Conservation (phyloP, 106 monocot species). For the Acanthochlamys bracteata region DNA sequence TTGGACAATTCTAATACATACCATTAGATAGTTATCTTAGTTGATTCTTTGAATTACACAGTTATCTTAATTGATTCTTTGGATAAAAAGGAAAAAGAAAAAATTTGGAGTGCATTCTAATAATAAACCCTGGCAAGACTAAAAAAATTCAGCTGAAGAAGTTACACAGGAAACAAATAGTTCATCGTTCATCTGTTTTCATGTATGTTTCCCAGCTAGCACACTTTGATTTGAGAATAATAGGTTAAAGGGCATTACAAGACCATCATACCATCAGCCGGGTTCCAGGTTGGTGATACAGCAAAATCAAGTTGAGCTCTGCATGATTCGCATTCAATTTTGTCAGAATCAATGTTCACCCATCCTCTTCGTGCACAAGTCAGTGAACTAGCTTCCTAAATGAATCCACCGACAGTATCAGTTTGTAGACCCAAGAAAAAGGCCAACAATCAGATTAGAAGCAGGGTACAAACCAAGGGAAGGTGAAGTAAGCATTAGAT, state of each 20-base stretch:
- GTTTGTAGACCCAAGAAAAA: neutral
- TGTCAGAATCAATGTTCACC: conserved; percentile 58
- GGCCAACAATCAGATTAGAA: neutral
- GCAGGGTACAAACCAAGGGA: neutral
- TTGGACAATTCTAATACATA: too few species aligned
- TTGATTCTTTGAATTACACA: too few species aligned
- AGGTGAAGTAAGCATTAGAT: too few species aligned
- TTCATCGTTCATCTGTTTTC: too few species aligned
- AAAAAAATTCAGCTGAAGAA: too few species aligned
- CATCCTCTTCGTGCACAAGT: conserved; percentile 91
- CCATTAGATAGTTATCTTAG: too few species aligned
- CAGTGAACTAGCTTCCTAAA: conserved; percentile 71
- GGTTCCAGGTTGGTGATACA: conserved; percentile 26
- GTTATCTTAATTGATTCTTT: too few species aligned
- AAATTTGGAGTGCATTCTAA: too few species aligned
- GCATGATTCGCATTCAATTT: conserved; percentile 91
- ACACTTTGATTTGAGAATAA: neutral
- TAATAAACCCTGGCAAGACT: too few species aligned
- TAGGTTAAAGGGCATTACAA: neutral
- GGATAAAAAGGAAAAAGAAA: too few species aligned
- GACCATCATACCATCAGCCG: conserved; percentile 47
- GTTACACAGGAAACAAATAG: too few species aligned
- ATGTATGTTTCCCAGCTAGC: neutral
- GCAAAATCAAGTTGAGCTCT: conserved; percentile 54
- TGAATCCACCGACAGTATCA: neutral